A percentile compares a stretch with the other conserved stretches of the same genome.
Conservation (phyloP, 768 basidiomycete species). For the Krasilnikovozyma curviuscula region DNA sequence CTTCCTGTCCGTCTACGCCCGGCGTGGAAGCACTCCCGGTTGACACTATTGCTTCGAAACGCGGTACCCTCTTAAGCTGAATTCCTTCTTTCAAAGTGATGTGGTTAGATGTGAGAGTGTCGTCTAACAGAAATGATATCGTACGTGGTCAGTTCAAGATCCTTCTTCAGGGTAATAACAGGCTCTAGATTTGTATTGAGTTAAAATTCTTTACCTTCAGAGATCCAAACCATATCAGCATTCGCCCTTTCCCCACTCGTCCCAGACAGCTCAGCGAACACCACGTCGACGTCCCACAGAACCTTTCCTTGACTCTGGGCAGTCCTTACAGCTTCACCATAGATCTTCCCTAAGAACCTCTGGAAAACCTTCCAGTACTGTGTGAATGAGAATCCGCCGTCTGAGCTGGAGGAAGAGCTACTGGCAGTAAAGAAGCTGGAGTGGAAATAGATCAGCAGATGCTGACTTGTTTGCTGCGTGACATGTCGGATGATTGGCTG, state of each 20-base stretch:
- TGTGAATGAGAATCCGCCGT: conserved; percentile 5
- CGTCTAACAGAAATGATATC: background rate
- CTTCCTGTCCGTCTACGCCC: no score
- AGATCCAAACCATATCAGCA: conserved; percentile 15
- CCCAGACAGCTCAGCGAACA: conserved; percentile 42
- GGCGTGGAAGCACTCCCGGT: no score
- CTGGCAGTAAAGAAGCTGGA: conserved; percentile 2
- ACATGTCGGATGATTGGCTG: background rate
- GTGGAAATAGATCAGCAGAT: conserved; percentile 1
- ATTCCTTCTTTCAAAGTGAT: background rate
- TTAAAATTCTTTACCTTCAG: conserved; percentile 24
- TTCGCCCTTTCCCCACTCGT: conserved; percentile 23
- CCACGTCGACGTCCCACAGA: conserved; percentile 57
- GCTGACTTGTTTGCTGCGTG: background rate
- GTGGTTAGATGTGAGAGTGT: background rate
- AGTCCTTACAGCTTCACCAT: conserved; percentile 63
- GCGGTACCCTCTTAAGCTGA: no score
- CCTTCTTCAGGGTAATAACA: conserved; percentile 5
- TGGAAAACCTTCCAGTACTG: conserved; percentile 47
- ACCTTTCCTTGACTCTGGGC: conserved; percentile 49
- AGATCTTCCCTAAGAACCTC: conserved; percentile 57
- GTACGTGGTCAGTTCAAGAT: no score
- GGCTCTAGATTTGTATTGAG: background rate
- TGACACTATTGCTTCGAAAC: no score
- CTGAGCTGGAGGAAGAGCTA: background rate